Conservation (phyloP, 257 asterid species). For the Oldenlandia corymbosa region DNA sequence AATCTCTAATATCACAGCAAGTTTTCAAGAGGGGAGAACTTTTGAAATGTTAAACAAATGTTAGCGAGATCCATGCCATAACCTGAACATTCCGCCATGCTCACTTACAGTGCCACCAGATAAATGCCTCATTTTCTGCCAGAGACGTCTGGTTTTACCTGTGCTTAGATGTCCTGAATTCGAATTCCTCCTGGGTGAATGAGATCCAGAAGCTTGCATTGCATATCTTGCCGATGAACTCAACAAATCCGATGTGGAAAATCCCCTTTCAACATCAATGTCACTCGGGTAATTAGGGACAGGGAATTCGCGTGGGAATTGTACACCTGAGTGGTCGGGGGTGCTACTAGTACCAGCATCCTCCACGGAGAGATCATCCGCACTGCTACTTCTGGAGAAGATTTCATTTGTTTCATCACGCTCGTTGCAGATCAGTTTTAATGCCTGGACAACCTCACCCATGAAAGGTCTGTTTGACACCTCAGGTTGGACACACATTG, state of each 20-base stretch:
- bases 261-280: conserved; percentile 64
- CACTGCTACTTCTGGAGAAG: conserved; percentile 42
- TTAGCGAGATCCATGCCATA: conserved; percentile 60
- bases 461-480: conserved; percentile 88
- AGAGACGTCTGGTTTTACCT: conserved; percentile 39
- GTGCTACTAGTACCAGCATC: conserved; percentile 28
- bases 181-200: conserved; percentile 63
- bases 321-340: conserved; percentile 26
- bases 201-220: conserved; percentile 35
- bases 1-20: background rate
- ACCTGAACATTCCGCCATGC: conserved; percentile 40
- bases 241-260: conserved; percentile 60
- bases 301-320: conserved; percentile 39
- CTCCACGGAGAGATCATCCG: conserved; percentile 39
- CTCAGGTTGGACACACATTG: conserved; percentile 93
- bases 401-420: conserved; percentile 39
- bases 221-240: conserved; percentile 38
- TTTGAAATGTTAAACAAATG: background rate
- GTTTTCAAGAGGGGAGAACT: background rate
- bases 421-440: conserved; percentile 72
- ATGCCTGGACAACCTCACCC: conserved; percentile 97
- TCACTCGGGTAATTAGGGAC: conserved; percentile 41
- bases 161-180: conserved; percentile 67
- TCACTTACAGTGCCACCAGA: conserved; percentile 72
- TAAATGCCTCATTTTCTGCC: conserved; percentile 60